phyloP scores from a whole-genome alignment of 1,139 yeast species.

The Debaryomyces udenii region DNA sequence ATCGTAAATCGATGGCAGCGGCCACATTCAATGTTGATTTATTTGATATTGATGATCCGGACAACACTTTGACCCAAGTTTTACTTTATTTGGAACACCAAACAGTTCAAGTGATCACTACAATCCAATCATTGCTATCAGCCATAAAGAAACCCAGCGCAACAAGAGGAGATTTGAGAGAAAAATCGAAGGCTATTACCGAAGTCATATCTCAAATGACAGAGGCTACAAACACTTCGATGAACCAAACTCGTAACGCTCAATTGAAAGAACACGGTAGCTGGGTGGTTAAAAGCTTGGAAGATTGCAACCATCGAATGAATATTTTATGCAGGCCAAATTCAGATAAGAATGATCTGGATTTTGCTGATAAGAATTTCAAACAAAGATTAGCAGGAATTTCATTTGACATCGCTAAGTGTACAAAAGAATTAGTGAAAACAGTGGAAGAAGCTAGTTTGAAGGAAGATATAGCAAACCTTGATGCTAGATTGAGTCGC shows the following conservation, averaged over 20 bases:
- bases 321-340: conserved; percentile 57
- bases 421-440: conserved; percentile 92
- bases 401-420: conserved; percentile 93
- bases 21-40: conserved; percentile 68
- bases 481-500: conserved; percentile 49
- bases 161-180: conserved; percentile 72
- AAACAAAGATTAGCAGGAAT: conserved; percentile 94
- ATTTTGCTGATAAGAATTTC: conserved; percentile 84
- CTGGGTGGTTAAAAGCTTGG: conserved; percentile 85
- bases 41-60: conserved; percentile 82
- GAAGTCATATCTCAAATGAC: conserved; percentile 84
- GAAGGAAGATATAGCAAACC: conserved; percentile 69
- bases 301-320: conserved; percentile 85
- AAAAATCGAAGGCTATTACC: conserved; percentile 73
- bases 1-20: conserved; percentile 55
- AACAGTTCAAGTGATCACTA: conserved; percentile 87
- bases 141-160: conserved; percentile 78
- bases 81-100: conserved; percentile 89
- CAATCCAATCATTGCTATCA: conserved; percentile 79
- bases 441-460: conserved; percentile 93
- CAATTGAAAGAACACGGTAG: conserved; percentile 87
- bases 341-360: conserved; percentile 54
- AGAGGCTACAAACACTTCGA: conserved; percentile 84
- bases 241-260: conserved; percentile 84
- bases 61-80: conserved; percentile 82